phyloP scores from a whole-genome alignment of 2,329 filamentous ascomycete species.

The Colletotrichum ledebouriae region DNA sequence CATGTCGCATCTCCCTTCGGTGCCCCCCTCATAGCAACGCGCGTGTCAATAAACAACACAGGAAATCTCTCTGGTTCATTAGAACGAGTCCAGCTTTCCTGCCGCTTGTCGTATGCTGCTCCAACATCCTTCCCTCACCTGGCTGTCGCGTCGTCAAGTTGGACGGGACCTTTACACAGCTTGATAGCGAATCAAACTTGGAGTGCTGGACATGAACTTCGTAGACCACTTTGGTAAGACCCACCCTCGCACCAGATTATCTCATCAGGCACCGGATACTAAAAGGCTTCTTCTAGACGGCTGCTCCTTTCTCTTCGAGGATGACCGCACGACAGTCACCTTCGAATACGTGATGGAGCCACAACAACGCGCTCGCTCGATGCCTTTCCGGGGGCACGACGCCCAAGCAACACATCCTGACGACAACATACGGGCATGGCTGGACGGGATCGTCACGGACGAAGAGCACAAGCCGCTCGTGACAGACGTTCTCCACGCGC shows the following conservation, averaged over 20 bases:
- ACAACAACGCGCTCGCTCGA: background rate
- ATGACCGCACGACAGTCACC: slow-evolving; percentile 12
- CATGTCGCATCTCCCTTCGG: background rate
- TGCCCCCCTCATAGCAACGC: slow-evolving; percentile 22
- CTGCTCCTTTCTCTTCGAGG: slow-evolving; percentile 20
- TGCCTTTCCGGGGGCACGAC: background rate
- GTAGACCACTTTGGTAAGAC: slow-evolving; percentile 29
- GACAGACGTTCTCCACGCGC: slow-evolving; percentile 18
- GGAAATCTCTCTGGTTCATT: background rate
- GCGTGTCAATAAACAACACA: slow-evolving; percentile 15
- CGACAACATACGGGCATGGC: slow-evolving; percentile 32
- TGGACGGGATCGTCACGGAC: slow-evolving; percentile 27
- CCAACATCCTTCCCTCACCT: background rate
- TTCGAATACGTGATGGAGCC: background rate
- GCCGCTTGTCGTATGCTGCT: background rate
- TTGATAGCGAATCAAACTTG: background rate
- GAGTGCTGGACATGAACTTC: slow-evolving; percentile 16
- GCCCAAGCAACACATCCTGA: background rate
- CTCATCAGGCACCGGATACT: background rate
- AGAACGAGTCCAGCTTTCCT: background rate
- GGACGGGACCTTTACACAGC: background rate
- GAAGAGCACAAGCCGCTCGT: slow-evolving; percentile 27
- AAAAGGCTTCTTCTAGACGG: background rate
- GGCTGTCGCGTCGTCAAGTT: background rate
- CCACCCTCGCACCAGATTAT: background rate